These are phyloP conservation scores for Backusella luteola DNA, from an alignment of 192 early-diverging fungal species.

Conservation along the genomic window DNA sequence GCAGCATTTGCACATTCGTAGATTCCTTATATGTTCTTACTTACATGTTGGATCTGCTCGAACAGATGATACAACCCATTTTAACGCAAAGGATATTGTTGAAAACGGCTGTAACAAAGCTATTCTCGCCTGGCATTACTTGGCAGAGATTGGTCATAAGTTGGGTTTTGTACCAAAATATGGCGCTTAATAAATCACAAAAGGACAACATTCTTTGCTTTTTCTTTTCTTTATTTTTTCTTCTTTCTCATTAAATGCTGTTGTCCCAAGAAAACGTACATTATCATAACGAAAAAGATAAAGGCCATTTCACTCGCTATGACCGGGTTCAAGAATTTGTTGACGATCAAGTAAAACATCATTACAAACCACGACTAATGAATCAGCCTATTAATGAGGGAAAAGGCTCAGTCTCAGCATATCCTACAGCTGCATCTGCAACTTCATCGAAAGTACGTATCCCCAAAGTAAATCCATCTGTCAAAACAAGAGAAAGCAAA, in stretches of 20 bases:
- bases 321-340: background rate
- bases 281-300: background rate
- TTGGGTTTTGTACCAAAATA: conserved; percentile 30
- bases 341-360: background rate
- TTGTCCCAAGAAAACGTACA: background rate
- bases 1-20: background rate
- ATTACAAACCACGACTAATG: background rate
- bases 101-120: conserved; percentile 10
- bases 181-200: conserved; percentile 17
- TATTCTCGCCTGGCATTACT: conserved; percentile 29
- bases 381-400: background rate
- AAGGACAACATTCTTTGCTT: background rate
- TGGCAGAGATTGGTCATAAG: conserved; percentile 25
- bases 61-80: background rate
- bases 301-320: background rate
- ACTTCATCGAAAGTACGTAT: background rate
- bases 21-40: conserved; percentile 9
- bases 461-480: background rate
- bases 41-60: conserved; percentile 13
- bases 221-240: background rate
- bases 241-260: background rate
- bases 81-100: conserved; percentile 14
- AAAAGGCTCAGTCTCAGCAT: background rate
- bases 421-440: background rate
- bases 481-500: background rate